Conservation (phyloP, 2,329 filamentous ascomycete genomes). For the Fusarium denticulatum region DNA sequence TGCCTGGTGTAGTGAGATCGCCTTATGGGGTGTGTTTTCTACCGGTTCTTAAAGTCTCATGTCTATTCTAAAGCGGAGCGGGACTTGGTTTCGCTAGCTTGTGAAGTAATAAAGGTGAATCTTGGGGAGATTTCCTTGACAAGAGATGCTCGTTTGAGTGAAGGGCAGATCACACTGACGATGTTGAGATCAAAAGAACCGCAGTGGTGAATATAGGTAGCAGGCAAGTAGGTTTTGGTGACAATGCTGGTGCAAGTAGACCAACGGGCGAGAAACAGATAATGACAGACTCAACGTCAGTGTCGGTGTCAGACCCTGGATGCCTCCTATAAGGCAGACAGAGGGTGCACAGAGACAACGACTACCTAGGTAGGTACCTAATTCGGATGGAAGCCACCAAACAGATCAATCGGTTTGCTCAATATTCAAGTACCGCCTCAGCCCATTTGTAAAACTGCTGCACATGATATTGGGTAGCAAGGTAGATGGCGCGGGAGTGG, state of each 20-base stretch:
- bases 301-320: conserved; percentile 23
- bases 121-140: neutral
- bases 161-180: neutral
- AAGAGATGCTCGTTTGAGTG: neutral
- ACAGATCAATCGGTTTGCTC: conserved; percentile 2
- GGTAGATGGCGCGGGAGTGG: conserved; percentile 36
- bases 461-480: conserved; percentile 4
- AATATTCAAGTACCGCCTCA: conserved; percentile 22
- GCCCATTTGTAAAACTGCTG: conserved; percentile 22
- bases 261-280: neutral
- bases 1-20: neutral
- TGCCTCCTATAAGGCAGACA: conserved; percentile 4
- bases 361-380: neutral
- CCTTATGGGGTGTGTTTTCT: neutral
- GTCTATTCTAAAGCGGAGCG: neutral
- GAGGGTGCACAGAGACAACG: conserved; percentile 18
- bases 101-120: neutral
- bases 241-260: neutral
- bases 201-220: neutral
- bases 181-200: neutral
- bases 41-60: neutral
- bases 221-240: neutral
- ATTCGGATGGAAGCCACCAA: conserved; percentile 8
- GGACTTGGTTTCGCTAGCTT: neutral
- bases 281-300: neutral